Evolutionary conservation across 164 flowering plant genomes (phyloP).

Genomic region (Pachysandra terminalis): DNA sequence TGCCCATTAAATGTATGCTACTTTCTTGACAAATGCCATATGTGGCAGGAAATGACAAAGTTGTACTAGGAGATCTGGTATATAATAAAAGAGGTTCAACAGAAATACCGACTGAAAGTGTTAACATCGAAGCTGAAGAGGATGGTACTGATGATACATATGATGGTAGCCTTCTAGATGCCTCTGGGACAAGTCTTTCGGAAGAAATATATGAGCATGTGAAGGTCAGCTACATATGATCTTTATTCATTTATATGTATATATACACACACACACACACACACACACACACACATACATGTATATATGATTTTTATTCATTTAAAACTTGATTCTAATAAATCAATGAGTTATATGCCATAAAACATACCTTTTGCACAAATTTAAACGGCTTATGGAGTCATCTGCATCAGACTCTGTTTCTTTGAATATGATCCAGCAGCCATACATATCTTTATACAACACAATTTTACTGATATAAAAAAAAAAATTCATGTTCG

Average conservation of each 20-base stretch:
- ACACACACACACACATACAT: too few species aligned
- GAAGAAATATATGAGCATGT: slow-evolving; percentile 41
- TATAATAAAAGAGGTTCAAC: slow-evolving; percentile 43
- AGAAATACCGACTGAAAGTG: slow-evolving; percentile 23
- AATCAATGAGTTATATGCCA: neutral
- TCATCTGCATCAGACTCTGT: neutral
- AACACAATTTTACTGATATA: too few species aligned
- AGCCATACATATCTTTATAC: too few species aligned
- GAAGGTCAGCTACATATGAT: slow-evolving; percentile 76
- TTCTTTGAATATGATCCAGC: neutral
- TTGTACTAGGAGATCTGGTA: slow-evolving; percentile 83
- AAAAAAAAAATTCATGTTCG: too few species aligned
- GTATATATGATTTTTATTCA: neutral
- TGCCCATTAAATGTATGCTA: neutral
- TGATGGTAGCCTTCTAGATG: slow-evolving; percentile 40
- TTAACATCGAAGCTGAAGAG: slow-evolving; percentile 40
- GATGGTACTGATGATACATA: slow-evolving; percentile 24
- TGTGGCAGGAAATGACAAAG: slow-evolving; percentile 55
- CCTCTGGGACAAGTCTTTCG: slow-evolving; percentile 39
- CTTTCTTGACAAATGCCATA: slow-evolving; percentile 7
- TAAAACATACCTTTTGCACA: too few species aligned
- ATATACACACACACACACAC: too few species aligned
- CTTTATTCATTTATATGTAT: too few species aligned
- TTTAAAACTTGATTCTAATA: neutral
- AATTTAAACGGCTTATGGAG: neutral